Evolutionary conservation across 345 rosid species (phyloP), one percentile per base, ranked within the genome.

Genomic region (Jatropha curcas): DNA sequence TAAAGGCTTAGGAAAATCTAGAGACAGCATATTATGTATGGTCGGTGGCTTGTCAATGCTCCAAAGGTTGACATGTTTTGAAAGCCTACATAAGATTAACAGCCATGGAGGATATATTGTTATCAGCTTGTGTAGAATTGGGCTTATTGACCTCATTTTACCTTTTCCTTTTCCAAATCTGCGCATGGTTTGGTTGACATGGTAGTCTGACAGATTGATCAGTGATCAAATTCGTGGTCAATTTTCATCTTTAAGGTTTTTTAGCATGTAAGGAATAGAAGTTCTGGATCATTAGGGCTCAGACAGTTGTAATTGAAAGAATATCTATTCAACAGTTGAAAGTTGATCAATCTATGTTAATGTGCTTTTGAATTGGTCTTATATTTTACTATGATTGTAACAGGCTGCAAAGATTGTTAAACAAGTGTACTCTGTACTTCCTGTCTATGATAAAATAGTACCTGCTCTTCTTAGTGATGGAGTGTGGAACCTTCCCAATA

Each of bases 401-500:
- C 85, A 95, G 99, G 99, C 98, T 71, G 89, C 89, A 8, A 93
- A 84, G 84, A 92, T 91, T 77, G 94, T 89, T 56, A 95, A 91
- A 82, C 92, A 90, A 85, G 97, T 84, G 25, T 92, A 86, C 77
- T 91, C 98, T 24, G 83, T 91, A 58, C 93, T 95, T 82, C 99
- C 99, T 57, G 92, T 88, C 57, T 95, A 92, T 86, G 99, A 91
- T 75, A 92, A 74, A 73, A 86, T 95, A 72, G 86, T 92, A 68
- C 88, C 94, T 66, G 93, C 96, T 46, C 97, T 95, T 81, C 87
- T 95, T 60, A 68, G 72, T 34, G 83, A 78, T 58, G 97, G 97
- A 74, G 83, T 95, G 50, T 95, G 98, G 99, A 83, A 91, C 85
- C 98, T 95, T 79, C 71, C 92, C 31, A 82, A 83, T 80, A 82